Evolutionary conservation across 768 basidiomycete species (phyloP).

Genomic region (Flagelloscypha sp.): DNA sequence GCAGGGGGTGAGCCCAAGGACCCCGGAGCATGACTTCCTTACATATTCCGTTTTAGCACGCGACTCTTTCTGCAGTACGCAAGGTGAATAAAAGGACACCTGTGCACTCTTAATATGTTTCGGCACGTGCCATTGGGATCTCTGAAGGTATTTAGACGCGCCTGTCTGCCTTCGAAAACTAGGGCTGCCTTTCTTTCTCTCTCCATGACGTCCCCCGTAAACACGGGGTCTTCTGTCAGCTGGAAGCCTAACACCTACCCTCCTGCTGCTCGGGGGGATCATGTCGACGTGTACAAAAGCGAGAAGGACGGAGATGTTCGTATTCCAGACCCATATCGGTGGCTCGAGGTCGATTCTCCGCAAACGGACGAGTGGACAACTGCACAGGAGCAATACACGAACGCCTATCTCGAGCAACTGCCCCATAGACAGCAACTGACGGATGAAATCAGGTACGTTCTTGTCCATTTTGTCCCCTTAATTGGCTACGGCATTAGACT

Average conservation of each 20-base stretch:
- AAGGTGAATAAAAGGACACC: too few species aligned
- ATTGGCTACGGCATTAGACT: too few species aligned
- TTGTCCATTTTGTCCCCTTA: too few species aligned
- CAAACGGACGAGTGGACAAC: conserved; percentile 63
- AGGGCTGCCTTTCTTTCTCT: conserved; percentile 16
- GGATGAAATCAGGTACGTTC: conserved; percentile 51
- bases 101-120: too few species aligned
- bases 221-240: conserved; percentile 33
- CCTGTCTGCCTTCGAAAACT: too few species aligned
- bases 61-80: too few species aligned
- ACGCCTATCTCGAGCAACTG: conserved; percentile 53
- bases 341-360: conserved; percentile 57
- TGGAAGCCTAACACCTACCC: conserved; percentile 62
- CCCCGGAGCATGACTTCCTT: too few species aligned
- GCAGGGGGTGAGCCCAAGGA: too few species aligned
- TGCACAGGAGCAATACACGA: conserved; percentile 52
- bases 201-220: conserved; percentile 17
- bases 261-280: conserved; percentile 51
- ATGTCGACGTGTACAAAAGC: conserved; percentile 63
- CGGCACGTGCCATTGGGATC: too few species aligned
- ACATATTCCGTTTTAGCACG: too few species aligned
- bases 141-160: too few species aligned
- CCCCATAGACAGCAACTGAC: conserved; percentile 51
- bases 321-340: conserved; percentile 65
- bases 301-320: conserved; percentile 50